phyloP scores from a whole-genome alignment of 331 rosid genomes.

The Dryas integrifolia region DNA sequence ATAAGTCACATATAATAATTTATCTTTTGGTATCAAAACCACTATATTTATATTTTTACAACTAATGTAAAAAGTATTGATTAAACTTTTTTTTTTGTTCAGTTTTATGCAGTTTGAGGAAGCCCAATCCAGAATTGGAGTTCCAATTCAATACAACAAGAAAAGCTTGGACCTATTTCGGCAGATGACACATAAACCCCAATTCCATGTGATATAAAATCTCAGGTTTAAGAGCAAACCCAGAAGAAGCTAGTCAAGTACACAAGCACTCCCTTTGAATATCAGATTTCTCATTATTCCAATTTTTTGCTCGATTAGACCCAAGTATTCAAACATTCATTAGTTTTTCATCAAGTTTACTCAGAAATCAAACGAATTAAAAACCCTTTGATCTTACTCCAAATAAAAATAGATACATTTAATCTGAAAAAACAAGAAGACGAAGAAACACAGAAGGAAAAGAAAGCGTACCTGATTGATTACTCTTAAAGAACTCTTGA shows the following conservation, averaged over 20 bases:
- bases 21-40: background rate
- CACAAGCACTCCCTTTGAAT: background rate
- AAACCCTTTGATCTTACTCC: conserved; percentile 2
- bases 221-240: background rate
- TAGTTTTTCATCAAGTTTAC: background rate
- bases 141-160: background rate
- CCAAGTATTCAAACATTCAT: background rate
- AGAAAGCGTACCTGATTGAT: background rate
- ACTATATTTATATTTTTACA: background rate
- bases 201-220: background rate
- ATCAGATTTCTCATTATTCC: background rate
- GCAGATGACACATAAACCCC: background rate
- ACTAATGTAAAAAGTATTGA: background rate
- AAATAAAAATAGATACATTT: background rate
- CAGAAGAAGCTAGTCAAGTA: background rate
- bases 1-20: background rate
- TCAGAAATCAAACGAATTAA: background rate
- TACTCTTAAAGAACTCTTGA: background rate
- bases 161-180: background rate
- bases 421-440: background rate
- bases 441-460: background rate
- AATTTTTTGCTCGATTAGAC: background rate
- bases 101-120: background rate
- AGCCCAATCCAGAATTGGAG: conserved; percentile 2
- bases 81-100: background rate